Evolutionary conservation across 495 filamentous ascomycete genomes (phyloP).

Genomic region (Trichoderma reesei): DNA sequence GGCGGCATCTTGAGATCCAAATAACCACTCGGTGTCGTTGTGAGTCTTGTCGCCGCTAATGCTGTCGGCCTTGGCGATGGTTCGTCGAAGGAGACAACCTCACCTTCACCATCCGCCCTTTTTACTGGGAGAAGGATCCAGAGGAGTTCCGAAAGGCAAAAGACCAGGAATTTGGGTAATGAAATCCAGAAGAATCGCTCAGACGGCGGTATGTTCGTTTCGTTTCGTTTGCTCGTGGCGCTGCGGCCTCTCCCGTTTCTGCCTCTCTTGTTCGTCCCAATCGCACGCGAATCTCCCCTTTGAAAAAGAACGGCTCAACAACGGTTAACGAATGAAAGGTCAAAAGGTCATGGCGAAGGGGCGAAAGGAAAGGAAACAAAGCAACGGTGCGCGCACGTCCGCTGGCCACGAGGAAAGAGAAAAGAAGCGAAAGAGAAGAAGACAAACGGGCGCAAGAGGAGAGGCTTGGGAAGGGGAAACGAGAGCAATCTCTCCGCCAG

Average conservation of each 20-base stretch:
- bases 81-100: neutral
- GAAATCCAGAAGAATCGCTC: neutral
- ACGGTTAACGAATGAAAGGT: neutral
- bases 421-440: slow-evolving; percentile 11
- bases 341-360: slow-evolving; percentile 2
- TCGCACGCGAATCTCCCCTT: neutral
- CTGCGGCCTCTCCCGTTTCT: neutral
- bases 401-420: slow-evolving; percentile 3
- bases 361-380: neutral
- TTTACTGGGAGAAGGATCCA: neutral
- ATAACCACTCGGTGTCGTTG: neutral
- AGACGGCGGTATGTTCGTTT: neutral
- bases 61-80: neutral
- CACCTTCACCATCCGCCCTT: neutral
- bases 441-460: neutral
- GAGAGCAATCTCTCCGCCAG: slow-evolving; percentile 8
- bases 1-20: neutral
- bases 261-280: neutral
- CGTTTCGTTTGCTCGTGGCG: slow-evolving; percentile 8
- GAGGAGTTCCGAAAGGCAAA: neutral
- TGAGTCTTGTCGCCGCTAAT: neutral
- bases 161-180: neutral
- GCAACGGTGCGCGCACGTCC: neutral
- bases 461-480: slow-evolving; percentile 9
- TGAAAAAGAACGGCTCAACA: neutral